These are phyloP conservation scores for Fusarium continuum DNA, from an alignment of 2,329 filamentous ascomycete genomes.

Conservation along the genomic window DNA sequence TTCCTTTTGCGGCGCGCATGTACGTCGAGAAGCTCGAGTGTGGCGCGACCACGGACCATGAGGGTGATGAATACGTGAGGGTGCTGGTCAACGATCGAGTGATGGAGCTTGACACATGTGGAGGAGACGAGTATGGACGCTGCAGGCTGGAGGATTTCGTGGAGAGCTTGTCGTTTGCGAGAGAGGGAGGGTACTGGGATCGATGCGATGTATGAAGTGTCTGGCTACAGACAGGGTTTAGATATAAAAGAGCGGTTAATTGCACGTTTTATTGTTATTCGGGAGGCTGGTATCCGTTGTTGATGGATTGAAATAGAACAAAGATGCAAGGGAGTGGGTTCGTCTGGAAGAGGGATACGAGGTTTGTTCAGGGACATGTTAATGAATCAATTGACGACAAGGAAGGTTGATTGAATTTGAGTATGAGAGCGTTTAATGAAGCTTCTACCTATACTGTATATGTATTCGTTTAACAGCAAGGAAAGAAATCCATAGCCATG, in stretches of 20 bases:
- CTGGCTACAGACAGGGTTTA: conserved; percentile 3
- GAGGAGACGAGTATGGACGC: conserved; percentile 73
- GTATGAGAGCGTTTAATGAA: neutral
- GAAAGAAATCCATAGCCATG: neutral
- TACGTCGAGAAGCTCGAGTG: conserved; percentile 92
- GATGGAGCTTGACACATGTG: conserved; percentile 74
- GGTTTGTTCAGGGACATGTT: neutral
- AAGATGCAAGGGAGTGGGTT: conserved; percentile 11
- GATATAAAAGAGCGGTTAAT: conserved; percentile 19
- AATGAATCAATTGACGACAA: too few species aligned
- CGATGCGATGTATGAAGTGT: conserved; percentile 15
- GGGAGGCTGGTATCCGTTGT: neutral
- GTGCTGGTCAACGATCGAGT: conserved; percentile 87
- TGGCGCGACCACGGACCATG: conserved; percentile 63
- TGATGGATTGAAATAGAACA: conserved; percentile 26
- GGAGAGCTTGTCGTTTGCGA: conserved; percentile 77
- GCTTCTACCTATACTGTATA: too few species aligned
- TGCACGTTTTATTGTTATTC: conserved; percentile 14
- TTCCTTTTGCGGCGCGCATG: conserved; percentile 82
- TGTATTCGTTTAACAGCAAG: too few species aligned
- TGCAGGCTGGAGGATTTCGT: conserved; percentile 78
- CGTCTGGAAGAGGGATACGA: conserved; percentile 9
- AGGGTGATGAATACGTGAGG: conserved; percentile 79
- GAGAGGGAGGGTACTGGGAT: conserved; percentile 76
- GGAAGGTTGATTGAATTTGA: too few species aligned